Evolutionary conservation across 1,139 yeast genomes (phyloP), one percentile per base, ranked within the genome.

Genomic region (Blastobotrys indianensis): DNA sequence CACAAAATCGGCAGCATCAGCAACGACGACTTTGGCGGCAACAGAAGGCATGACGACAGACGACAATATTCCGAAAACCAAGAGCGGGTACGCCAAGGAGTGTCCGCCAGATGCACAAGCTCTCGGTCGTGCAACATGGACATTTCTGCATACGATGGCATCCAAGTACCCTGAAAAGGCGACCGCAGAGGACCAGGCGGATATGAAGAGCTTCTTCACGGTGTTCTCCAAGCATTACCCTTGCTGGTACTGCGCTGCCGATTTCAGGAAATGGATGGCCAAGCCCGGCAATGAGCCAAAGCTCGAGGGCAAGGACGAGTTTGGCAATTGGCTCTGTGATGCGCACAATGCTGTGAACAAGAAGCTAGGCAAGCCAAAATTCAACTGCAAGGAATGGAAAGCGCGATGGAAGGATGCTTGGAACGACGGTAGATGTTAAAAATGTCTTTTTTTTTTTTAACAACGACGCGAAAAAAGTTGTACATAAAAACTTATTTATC

Each of bases 171-270:
- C 98, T 0, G 81, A 75, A 33, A 64, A 60, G 1, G 94, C 98
- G 1, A 62, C 76, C 4, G 60, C 60, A 4, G 67, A 68, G 23
- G 79, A 87, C 55, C 92, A 90, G 63, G 59, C 65, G 9, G 94
- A 88, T 53, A 77, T 92, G 80, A 70, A 69, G 43, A 76, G 77
- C 49, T 90, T 92, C 56, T 62, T 92, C 44, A 69, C 68, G 13
- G 70, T 86, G 6, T 87, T 92, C 63, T 80, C 94, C 3, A 79
- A 80, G 53, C 73, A 90, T 41, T 92, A 92, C 59, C 99, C 99
- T 1, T 92, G 98, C 65, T 83, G 94, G 85, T 82, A 78, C 68
- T 94, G 98, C 68, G 97, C 95, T 0, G 78, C 77, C 40, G 97
- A 90, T 61, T 86, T 94, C 64, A 75, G 79, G 47, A 66, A 67